Base-by-base conservation (phyloP, 2,329 filamentous ascomycete species). In the Penicillium psychrosexuale region DNA sequence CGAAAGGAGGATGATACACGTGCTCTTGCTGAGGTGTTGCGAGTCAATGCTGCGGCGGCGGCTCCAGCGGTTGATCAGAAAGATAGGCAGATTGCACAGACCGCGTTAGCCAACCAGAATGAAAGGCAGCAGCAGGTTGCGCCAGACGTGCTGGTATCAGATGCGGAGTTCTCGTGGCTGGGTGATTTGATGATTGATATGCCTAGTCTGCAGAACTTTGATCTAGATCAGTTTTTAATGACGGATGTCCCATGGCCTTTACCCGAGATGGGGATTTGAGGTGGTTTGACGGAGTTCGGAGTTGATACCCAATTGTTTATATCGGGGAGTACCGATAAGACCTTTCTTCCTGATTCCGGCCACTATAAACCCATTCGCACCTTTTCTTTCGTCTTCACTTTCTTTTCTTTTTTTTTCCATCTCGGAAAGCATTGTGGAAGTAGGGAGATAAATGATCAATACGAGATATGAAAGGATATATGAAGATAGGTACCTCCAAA, bases 1-100 rank as follows among this genome's bases (percentile, higher is more conserved):
- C 71, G 76, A 12, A 81, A 80, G 48, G 77, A 81, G 55, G 77
- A 79, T 51, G 71, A 73, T 53, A 71, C 69, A 3, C 56, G 59
- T 17, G 64, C 62, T 17, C 64, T 82, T 5, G 65, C 64, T 0
- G 69, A 75, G n/a, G 70, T 78, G 0, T 56, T 79, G 8, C 67
- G 71, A 36, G 63, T 60, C 0, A 74, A 74, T 45, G 68, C 72
- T 2, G 62, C 68, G 3, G 66, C 69, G 19, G 66, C 67, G 9
- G 58, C 61, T 2, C 49, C 59, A 12, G 55, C 57, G 3, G 19
- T 40, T 40, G 22, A 45, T 15, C 58, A 11, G 39, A 46, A 53
- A 38, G 43, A 47, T 57, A 12, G 3, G 30, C 15, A 8, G 12
- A 8, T 19, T 13, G 17, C 15, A 34, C 30, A 1, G 19, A 22